Base-by-base conservation (phyloP, 257 asterid genomes). In the Fraxinus americana region DNA sequence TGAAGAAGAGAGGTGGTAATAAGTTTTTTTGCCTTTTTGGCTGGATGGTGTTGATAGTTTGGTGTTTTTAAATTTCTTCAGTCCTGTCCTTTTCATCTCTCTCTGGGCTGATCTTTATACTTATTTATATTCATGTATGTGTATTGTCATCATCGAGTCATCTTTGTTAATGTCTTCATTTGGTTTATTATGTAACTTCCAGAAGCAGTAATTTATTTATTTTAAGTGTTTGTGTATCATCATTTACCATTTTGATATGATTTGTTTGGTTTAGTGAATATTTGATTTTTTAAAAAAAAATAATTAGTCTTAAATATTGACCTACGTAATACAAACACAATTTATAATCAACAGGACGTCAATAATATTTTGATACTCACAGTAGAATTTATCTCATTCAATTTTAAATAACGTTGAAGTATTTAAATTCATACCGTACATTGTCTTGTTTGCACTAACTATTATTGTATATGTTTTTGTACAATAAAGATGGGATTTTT, bases 1-100 rank as follows among this genome's bases (percentile, higher is more conserved):
- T 78, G 69, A 82, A 82, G 38, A 71, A 12, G 59, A 71, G 59
- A 41, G 1, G 71, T 23, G 71, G 35, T 66, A 9, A 32, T 10
- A 30, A 2, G 17, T 16, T 5, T 68, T 10, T 34, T 34, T 5
- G 0, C 32, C 0, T 71, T 21, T 38, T 12, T 39, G 1, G 19
- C n/a, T 67, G 23, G 71, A 67, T 12, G 38, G 70, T 65, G 70
- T 27, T 25, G 70, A 65, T 25, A 2, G 16, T 65, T 65, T 10
- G 30, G 16, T 19, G 14, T 66, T 67, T 67, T 7, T 4, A 14
- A 0, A 0, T 67, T 34, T 34, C 9, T 30, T 67, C 12, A 12
- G 10, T 21, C 9, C 10, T 67, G 41, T 67, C 10, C 1, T 30
- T 67, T 67, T 67, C 38, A 11, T 29, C 23, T 13, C 19, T 45